Evolutionary conservation across 2,329 filamentous ascomycete species (phyloP), one percentile per base, ranked within the genome.

Genomic region (Penicillium brevicompactum): DNA sequence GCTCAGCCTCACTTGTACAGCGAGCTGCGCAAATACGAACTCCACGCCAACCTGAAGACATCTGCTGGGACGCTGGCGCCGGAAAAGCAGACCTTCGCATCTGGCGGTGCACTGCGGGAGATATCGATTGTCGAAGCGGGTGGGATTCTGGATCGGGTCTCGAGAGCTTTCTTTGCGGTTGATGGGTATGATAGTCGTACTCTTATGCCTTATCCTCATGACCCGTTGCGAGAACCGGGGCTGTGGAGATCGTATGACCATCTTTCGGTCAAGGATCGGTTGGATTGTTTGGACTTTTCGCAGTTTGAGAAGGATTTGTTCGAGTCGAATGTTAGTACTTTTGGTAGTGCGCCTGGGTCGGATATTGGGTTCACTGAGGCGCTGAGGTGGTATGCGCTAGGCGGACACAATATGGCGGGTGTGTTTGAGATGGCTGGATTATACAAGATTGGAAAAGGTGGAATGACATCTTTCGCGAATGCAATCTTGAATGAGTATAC

Each of bases 151-250:
- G 34, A 37, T 37, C 34, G 34, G n/a, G 34, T 67, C 7, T 69
- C 70, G 0, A 48, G 60, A 14, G 48, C 37, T 3, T 71, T 75
- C 51, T 73, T 74, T 50, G 57, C 59, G 1, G 55, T 74, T 11
- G 71, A 72, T 44, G 70, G 69, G 2, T 6, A 63, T 2, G 56
- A 59, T 7, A 70, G 70, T 37, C 58, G 66, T 4, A 56, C 67
- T 0, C 42, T 75, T 1, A 74, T 75, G 70, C 73, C 73, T 0
- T 76, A 65, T 41, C 73, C 74, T 0, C 68, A 73, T 45, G 70
- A 74, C 11, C 65, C 70, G 1, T 56, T 67, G 6, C 62, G 68
- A 4, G 56, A 61, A 9, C 67, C 70, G 0, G 60, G 61, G 0
- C 52, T 53, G 0, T 74, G 71, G 71, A 61, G 46, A 45, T 55